Conservation (phyloP, 2,329 filamentous ascomycete genomes). For the Fusarium robinianum region DNA sequence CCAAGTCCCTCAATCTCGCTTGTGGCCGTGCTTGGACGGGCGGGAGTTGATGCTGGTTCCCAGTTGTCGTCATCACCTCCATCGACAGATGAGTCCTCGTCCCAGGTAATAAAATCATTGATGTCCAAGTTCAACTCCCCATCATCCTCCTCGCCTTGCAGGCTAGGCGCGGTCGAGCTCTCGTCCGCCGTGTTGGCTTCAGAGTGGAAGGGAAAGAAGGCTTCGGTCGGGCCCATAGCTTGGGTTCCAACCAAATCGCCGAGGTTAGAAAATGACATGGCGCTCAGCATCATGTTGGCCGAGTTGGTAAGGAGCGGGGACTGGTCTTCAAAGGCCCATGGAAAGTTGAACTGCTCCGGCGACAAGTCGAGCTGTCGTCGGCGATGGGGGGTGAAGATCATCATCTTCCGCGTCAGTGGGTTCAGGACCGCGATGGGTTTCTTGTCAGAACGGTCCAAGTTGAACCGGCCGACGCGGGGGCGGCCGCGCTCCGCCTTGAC, state of each 20-base stretch:
- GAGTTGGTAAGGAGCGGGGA: slow-evolving; percentile 67
- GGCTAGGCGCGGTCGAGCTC: slow-evolving; percentile 44
- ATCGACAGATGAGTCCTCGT: slow-evolving; percentile 63
- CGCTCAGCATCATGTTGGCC: slow-evolving; percentile 78
- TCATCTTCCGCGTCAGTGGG: slow-evolving; percentile 62
- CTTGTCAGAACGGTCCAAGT: slow-evolving; percentile 56
- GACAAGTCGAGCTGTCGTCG: slow-evolving; percentile 56
- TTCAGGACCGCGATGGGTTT: slow-evolving; percentile 65
- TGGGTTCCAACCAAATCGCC: slow-evolving; percentile 65
- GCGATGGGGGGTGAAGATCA: slow-evolving; percentile 63
- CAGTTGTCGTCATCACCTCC: slow-evolving; percentile 57
- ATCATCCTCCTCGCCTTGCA: slow-evolving; percentile 62
- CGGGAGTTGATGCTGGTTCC: slow-evolving; percentile 57
- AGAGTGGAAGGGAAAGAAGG: slow-evolving; percentile 72
- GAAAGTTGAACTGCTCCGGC: slow-evolving; percentile 58
- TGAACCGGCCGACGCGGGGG: slow-evolving; percentile 59
- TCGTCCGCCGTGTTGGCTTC: slow-evolving; percentile 61
- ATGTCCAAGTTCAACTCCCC: slow-evolving; percentile 67
- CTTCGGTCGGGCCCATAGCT: slow-evolving; percentile 73
- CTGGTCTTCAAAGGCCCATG: slow-evolving; percentile 49
- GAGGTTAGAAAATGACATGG: slow-evolving; percentile 64
- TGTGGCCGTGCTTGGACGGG: slow-evolving; percentile 53
- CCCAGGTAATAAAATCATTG: slow-evolving; percentile 74
- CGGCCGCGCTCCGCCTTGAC: slow-evolving; percentile 54
- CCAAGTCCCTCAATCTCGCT: slow-evolving; percentile 54